Evolutionary conservation across 2,329 filamentous ascomycete genomes (phyloP), one percentile per base, ranked within the genome.

Genomic region (Colletotrichum sp.): DNA sequence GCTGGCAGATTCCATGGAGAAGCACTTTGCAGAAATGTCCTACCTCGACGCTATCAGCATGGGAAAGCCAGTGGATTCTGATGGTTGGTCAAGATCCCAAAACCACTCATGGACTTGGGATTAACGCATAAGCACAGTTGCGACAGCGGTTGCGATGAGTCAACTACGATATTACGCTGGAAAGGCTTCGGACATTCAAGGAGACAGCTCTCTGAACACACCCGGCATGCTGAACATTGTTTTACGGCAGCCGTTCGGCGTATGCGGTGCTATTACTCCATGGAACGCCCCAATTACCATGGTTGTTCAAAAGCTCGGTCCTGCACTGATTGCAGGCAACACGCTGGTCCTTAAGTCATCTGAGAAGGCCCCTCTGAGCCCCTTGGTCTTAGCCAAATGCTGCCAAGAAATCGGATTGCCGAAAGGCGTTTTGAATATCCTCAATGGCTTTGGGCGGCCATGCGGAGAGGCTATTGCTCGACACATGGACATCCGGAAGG

Each of bases 301-400:
- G 30, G 39, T 65, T 21, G 57, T 30, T 32, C 59, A 49, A 55
- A 73, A 69, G 57, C 34, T 73, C 8, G 71, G 52, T 24, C 71
- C 71, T 8, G 71, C 71, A 5, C 34, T 73, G 5, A 55, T 55
- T 26, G 95, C 94, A 16, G 95, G 95, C 67, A 97, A 97, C 88
- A 96, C 94, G 15, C 88, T 96, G 73, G 91, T 97, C 79, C 88
- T 97, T 80, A 97, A 97, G 89, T 95, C 95, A 8, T 96, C 95
- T 1, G 95, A 97, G 87, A 92, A 95, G 76, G 95, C 96, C 81
- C 95, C 95, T 9, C 95, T 95, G 76, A 94, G 94, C 12, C 92
- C 93, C 81, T 95, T 96, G 93, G 96, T 96, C 52, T 78, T 86
- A 2, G 84, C 83, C 2, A 90, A 90, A 34, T 86, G 95, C 21